Base-by-base conservation (phyloP, 2,329 filamentous ascomycete species). In the Botrytis deweyae region DNA sequence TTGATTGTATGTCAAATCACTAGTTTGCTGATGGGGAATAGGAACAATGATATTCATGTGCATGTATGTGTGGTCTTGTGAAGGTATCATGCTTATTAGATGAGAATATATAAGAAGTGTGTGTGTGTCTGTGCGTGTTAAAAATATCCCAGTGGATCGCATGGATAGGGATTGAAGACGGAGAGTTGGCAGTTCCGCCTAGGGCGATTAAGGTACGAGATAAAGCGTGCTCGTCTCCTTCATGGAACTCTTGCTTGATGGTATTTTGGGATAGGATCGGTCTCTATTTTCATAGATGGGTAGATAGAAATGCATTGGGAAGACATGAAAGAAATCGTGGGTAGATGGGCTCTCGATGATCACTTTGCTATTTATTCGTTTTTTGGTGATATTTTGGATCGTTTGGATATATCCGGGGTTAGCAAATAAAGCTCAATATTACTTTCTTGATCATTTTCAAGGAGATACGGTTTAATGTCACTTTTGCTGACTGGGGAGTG, bases 251-350 rank as follows among this genome's bases (percentile, higher is more conserved):
- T 10, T 52, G 46, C 46, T 25, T 25, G 46, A 52, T 25, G 22
- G 4, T 10, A 12, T 3, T 52, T 52, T 25, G 4, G 4, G 22
- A 3, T 12, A 10, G 10, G 22, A 3, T 12, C 22, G 10, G 0
- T 52, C 22, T 52, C 22, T 18, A 25, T 25, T 25, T 25, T 10
- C 9, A 12, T 12, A 9, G 3, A 22, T 0, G 22, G 9, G 46
- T 4, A 1, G 22, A 52, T 12, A 25, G 1, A 3, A 25, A 25
- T 10, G 3, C 22, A 52, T 25, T 4, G 9, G 22, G 14, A 52
- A 8, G 7, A 46, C 9, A 22, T 8, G 22, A 8, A 7, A 46
- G 7, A 46, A 9, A 22, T 9, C 0, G 7, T 46, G 44, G 20
- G 44, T 46, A 9, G 44, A 8, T 46, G 4, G 6, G 20, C 0